Percentiles rank a stretch among this genome's conserved stretches.
Conservation (phyloP, 768 basidiomycete species). For the Suillus variegatus region DNA sequence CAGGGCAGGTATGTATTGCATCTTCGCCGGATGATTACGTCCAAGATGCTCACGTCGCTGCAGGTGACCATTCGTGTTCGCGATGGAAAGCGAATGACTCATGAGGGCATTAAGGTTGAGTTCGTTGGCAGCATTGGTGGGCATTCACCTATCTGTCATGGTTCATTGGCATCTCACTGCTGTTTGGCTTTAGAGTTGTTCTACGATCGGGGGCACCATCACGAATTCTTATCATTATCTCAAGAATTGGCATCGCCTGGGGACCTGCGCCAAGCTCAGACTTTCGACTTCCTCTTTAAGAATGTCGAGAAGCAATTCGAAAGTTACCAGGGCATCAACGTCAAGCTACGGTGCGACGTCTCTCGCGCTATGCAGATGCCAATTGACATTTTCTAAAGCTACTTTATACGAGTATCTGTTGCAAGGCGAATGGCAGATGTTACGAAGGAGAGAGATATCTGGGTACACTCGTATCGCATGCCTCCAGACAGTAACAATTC, state of each 20-base stretch:
- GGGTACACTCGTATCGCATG: conserved; percentile 99
- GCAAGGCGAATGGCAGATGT: conserved; percentile 93
- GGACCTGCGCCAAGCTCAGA: conserved; percentile 95
- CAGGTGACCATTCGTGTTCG: conserved; percentile 86
- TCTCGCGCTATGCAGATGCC: not conserved
- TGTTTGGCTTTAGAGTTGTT: conserved; percentile 65
- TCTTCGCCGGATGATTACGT: not conserved
- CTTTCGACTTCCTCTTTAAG: conserved; percentile 97
- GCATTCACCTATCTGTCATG: conserved; percentile 25
- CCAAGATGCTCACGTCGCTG: not conserved
- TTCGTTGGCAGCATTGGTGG: conserved; percentile 94
- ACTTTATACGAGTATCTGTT: conserved; percentile 89
- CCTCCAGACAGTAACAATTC: conserved; percentile 97
- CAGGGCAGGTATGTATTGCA: conserved; percentile 67
- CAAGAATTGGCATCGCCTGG: conserved; percentile 96
- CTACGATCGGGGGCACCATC: conserved; percentile 97
- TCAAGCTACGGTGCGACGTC: conserved; percentile 83
- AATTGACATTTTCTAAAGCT: conserved; percentile 49
- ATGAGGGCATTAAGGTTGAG: conserved; percentile 98
- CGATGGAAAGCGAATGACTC: conserved; percentile 92
- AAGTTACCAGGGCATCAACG: conserved; percentile 97
- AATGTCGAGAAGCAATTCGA: conserved; percentile 99
- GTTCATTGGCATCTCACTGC: not conserved
- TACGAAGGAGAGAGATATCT: conserved; percentile 88
- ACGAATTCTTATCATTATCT: conserved; percentile 94